phyloP scores from a whole-genome alignment of 202 grass and related monocot species.

The Schoenoplectus tabernaemontani region DNA sequence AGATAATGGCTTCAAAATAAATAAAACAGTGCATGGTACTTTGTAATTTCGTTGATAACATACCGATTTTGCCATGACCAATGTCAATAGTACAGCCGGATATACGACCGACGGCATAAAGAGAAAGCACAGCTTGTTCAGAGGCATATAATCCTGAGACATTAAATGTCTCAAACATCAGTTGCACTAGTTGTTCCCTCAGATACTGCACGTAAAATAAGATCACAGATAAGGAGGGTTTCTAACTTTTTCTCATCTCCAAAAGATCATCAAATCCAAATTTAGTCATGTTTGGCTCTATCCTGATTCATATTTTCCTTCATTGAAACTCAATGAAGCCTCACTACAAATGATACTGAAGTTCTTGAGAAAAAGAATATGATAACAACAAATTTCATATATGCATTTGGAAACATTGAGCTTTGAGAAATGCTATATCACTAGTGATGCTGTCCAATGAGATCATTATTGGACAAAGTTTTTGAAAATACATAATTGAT shows the following conservation, averaged over 20 bases:
- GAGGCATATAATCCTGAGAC: constrained; percentile 98
- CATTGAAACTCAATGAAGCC: not conserved
- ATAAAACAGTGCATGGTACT: not conserved
- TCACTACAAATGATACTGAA: not conserved
- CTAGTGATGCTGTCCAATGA: not conserved
- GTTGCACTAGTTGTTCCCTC: constrained; percentile 72
- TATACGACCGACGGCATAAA: constrained; percentile 96
- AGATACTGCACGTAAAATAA: constrained; percentile 51
- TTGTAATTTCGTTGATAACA: not conserved
- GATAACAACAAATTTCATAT: not conserved
- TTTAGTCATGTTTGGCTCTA: not conserved
- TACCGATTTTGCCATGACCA: constrained; percentile 98
- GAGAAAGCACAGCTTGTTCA: constrained; percentile 92
- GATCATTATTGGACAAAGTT: not conserved
- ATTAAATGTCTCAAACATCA: constrained; percentile 99
- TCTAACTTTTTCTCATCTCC: not conserved
- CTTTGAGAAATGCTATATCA: not conserved
- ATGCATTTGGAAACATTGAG: not conserved
- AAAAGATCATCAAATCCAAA: not conserved
- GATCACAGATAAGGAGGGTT: not conserved
- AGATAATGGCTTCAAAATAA: not conserved
- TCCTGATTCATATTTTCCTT: not conserved
- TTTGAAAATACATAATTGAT: not conserved
- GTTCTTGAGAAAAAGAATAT: not conserved
- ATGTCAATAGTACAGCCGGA: constrained; percentile 94